These are phyloP conservation scores for Erythrobasidium yunnanense DNA, from an alignment of 768 basidiomycete genomes.

Conservation along the genomic window DNA sequence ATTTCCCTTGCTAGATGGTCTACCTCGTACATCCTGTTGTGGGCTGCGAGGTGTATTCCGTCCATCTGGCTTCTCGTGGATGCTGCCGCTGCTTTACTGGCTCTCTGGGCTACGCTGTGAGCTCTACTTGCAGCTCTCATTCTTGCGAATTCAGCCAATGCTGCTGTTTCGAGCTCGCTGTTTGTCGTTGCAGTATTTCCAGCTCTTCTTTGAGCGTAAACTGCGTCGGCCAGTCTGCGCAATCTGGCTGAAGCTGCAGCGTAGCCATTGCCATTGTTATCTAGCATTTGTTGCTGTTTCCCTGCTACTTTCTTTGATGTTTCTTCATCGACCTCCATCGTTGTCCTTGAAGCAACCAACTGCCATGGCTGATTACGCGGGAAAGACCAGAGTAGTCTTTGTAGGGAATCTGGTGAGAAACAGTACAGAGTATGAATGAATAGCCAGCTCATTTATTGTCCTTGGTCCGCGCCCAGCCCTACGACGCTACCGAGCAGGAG, in stretches of 20 bases:
- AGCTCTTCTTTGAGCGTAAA: background rate
- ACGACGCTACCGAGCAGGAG: conserved; percentile 23
- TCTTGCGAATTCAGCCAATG: conserved; percentile 9
- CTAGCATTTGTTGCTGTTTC: too few relatives aligned
- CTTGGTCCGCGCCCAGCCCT: background rate
- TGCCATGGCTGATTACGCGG: conserved; percentile 14
- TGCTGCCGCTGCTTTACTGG: conserved; percentile 4
- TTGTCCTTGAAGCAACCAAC: too few relatives aligned
- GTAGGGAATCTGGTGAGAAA: conserved; percentile 25
- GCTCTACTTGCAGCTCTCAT: background rate
- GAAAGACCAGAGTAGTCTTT: conserved; percentile 23
- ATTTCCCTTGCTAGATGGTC: conserved; percentile 83
- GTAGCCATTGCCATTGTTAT: background rate
- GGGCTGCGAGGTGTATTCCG: conserved; percentile 37
- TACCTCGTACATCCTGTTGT: conserved; percentile 80
- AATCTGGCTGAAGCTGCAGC: background rate
- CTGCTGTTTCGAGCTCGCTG: background rate
- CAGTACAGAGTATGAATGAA: background rate
- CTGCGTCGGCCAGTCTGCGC: background rate
- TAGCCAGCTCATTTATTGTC: background rate
- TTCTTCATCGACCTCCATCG: background rate
- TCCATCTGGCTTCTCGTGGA: conserved; percentile 48
- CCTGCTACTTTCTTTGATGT: too few relatives aligned
- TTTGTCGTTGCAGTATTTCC: background rate
- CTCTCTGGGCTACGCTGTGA: background rate